Conservation (phyloP, 2,329 filamentous ascomycete genomes). For the Albophoma yamanashiensis region DNA sequence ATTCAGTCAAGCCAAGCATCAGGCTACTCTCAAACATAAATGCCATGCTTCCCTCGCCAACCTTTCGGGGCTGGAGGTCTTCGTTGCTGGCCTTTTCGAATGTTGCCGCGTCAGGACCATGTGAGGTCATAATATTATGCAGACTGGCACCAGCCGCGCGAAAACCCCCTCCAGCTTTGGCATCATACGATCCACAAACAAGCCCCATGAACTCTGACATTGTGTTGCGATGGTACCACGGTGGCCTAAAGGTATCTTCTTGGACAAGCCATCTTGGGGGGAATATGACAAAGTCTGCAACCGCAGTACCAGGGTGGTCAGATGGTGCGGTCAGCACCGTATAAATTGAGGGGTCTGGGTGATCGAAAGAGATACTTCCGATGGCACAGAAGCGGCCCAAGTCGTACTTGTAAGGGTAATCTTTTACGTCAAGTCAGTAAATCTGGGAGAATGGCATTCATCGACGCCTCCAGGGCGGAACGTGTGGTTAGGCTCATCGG, state of each 20-base stretch:
- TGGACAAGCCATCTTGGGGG: slow-evolving; percentile 61
- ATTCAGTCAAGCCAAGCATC: slow-evolving; percentile 63
- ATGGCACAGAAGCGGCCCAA: slow-evolving; percentile 69
- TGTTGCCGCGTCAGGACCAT: slow-evolving; percentile 47
- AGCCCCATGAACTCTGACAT: slow-evolving; percentile 57
- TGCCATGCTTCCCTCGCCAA: slow-evolving; percentile 51
- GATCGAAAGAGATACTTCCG: slow-evolving; percentile 62
- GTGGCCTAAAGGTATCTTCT: slow-evolving; percentile 61
- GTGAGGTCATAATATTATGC: slow-evolving; percentile 64
- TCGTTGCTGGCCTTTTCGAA: slow-evolving; percentile 45
- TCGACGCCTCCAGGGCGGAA: not conserved
- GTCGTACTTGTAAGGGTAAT: slow-evolving; percentile 76
- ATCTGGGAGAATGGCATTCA: not conserved
- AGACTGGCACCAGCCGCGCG: slow-evolving; percentile 47
- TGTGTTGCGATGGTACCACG: slow-evolving; percentile 63
- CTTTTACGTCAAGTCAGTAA: not conserved
- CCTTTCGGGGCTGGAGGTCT: slow-evolving; percentile 42
- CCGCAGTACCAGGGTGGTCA: slow-evolving; percentile 47
- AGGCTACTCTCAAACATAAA: slow-evolving; percentile 62
- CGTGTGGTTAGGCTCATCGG: not conserved
- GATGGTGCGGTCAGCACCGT: slow-evolving; percentile 58
- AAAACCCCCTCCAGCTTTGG: slow-evolving; percentile 48
- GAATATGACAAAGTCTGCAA: slow-evolving; percentile 66
- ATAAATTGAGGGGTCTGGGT: slow-evolving; percentile 71
- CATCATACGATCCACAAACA: slow-evolving; percentile 47